Base-by-base conservation (phyloP, 257 asterid genomes). In the Sherardia arvensis region DNA sequence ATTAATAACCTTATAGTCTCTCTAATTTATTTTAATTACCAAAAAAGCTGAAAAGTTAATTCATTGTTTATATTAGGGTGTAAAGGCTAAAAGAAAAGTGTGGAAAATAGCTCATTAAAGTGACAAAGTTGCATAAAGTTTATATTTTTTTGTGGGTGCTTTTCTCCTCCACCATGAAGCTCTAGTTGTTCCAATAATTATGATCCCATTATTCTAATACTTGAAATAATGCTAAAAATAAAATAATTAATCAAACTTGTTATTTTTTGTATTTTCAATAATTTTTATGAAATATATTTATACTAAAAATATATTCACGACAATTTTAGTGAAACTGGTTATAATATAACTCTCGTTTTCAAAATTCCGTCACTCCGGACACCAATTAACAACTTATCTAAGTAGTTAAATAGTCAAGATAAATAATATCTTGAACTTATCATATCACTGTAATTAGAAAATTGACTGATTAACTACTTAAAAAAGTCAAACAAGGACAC, bases 101-200 rank as follows among this genome's bases (percentile, higher is more conserved):
- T 43, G 51, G 51, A 43, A 43, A 43, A 15, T 3, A 43, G 17
- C 11, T 1, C 21, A 43, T 43, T 49, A 21, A 49, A 49, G 56
- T n/a, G 26, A 21, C 20, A 49, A 49, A n/a, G 56, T n/a, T 49
- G 56, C 11, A 20, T n/a, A 49, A 49, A 49, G 56, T 49, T 49
- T n/a, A 49, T 20, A 5, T 7, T 49, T n/a, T 49, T 49, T 1
- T 49, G 56, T 49, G 56, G 56, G 56, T 49, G 56, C 56, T 49
- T 49, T 49, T 49, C 56, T 49, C 56, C 56, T 49, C 56, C 56
- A 49, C 56, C 56, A 49, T n/a, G 56, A n/a, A n/a, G 23, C 56
- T 49, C 11, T 20, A 59, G 29, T 60, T 33, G 49, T 20, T 60
- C 27, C 47, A 38, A 38, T 12, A 21, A 33, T 33, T 22, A 61